Percentiles rank a stretch among this genome's conserved stretches.
Evolutionary conservation across 768 basidiomycete genomes (phyloP).

Genomic region (Butyriboletus loyo): DNA sequence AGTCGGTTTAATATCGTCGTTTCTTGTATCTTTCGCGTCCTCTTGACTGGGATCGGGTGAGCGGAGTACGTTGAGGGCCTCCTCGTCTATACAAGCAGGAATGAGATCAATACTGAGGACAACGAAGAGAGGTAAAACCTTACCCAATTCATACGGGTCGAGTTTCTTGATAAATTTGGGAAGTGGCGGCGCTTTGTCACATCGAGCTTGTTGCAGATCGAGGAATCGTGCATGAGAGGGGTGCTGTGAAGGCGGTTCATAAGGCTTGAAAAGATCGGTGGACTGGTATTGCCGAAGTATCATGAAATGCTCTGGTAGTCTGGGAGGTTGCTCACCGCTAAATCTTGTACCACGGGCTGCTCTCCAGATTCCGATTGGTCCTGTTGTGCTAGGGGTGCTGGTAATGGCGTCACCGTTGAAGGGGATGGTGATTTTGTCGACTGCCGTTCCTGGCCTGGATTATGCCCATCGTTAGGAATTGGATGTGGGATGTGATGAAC

Average conservation of each 20-base stretch:
- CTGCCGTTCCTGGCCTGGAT: neutral
- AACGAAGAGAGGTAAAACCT: neutral
- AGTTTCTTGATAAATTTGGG: slow-evolving; percentile 25
- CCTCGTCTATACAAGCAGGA: slow-evolving; percentile 19
- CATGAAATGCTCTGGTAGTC: neutral
- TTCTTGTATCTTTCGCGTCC: neutral
- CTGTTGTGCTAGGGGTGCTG: neutral
- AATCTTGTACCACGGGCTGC: neutral
- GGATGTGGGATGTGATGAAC: slow-evolving; percentile 25
- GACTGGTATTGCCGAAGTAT: slow-evolving; percentile 4
- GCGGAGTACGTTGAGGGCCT: slow-evolving; percentile 16
- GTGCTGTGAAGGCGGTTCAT: slow-evolving; percentile 23
- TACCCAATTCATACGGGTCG: slow-evolving; percentile 31
- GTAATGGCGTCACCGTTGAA: neutral
- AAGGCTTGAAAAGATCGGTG: slow-evolving; percentile 20
- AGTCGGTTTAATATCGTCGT: slow-evolving; percentile 1
- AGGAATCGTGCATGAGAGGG: slow-evolving; percentile 14
- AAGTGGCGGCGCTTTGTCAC: neutral
- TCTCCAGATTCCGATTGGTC: neutral
- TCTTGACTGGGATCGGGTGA: slow-evolving; percentile 1
- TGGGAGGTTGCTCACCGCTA: slow-evolving; percentile 1
- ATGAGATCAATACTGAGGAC: neutral
- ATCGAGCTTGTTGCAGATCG: neutral
- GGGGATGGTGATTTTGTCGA: neutral
- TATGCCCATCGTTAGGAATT: neutral